Percentiles rank a stretch among this genome's conserved stretches.
Conservation (phyloP, 176 grass and related monocot genomes). For the Pharus latifolius region DNA sequence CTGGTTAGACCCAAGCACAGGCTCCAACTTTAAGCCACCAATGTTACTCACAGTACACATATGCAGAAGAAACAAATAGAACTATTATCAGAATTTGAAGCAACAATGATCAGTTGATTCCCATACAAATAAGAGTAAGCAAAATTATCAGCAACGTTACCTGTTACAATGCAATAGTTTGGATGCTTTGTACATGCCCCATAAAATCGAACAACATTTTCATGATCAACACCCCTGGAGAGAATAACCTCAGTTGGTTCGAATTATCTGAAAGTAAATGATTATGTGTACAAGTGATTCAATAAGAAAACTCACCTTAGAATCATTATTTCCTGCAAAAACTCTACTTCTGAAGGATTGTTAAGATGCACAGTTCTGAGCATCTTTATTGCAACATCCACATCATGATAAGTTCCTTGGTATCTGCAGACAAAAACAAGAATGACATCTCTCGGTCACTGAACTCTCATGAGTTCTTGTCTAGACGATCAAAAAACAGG, state of each 20-base stretch:
- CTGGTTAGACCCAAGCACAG: background rate
- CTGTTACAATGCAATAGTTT: slow-evolving; percentile 86
- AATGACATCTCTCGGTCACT: background rate
- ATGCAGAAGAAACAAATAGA: background rate
- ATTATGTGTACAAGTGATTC: background rate
- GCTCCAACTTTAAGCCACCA: background rate
- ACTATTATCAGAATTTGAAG: slow-evolving; percentile 2
- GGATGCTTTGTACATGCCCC: slow-evolving; percentile 73
- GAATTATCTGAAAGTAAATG: slow-evolving; percentile 13
- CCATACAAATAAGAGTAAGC: background rate
- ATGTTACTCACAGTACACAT: background rate
- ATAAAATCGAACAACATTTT: slow-evolving; percentile 64
- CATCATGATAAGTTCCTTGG: slow-evolving; percentile 61
- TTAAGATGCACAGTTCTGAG: slow-evolving; percentile 64
- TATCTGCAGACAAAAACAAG: slow-evolving; percentile 36
- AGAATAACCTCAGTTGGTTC: slow-evolving; percentile 9
- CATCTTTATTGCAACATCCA: slow-evolving; percentile 83
- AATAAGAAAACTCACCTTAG: slow-evolving; percentile 51
- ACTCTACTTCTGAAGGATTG: slow-evolving; percentile 65
- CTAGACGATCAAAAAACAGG: background rate
- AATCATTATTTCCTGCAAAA: slow-evolving; percentile 92
- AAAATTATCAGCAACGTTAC: slow-evolving; percentile 19
- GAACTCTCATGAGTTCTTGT: background rate
- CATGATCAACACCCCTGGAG: slow-evolving; percentile 78
- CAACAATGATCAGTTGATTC: background rate